A percentile compares a stretch with the other conserved stretches of the same genome.
These are phyloP conservation scores for Pseudocercospora pini-densiflorae DNA, from an alignment of 2,329 filamentous ascomycete genomes.

Conservation along the genomic window DNA sequence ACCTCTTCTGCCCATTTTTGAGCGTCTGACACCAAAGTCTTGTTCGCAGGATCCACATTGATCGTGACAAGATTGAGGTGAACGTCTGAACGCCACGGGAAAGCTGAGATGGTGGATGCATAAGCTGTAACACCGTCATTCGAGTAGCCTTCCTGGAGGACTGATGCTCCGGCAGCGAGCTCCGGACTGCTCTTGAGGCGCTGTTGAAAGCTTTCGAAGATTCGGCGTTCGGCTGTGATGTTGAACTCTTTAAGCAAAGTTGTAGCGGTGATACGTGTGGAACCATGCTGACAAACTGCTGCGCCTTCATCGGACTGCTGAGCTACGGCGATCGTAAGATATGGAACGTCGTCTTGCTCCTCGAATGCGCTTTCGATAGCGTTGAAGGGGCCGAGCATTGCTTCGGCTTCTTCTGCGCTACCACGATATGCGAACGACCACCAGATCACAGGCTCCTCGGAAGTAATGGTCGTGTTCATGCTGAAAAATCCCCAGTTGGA, in stretches of 20 bases:
- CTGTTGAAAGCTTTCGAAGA: conserved; percentile 9
- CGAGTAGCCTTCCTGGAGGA: conserved; percentile 15
- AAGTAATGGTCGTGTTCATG: too few species aligned
- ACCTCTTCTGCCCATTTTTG: neutral
- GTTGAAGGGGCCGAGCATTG: too few species aligned
- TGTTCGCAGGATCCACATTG: neutral
- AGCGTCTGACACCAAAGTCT: neutral
- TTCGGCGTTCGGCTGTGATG: neutral
- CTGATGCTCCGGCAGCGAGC: neutral
- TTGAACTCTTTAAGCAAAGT: neutral
- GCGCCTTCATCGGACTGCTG: too few species aligned
- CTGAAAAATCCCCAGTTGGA: too few species aligned
- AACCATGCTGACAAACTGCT: too few species aligned
- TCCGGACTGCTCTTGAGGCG: neutral
- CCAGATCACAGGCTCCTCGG: too few species aligned
- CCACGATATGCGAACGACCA: too few species aligned
- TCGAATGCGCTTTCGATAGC: too few species aligned
- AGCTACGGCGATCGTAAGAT: too few species aligned
- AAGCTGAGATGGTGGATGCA: neutral
- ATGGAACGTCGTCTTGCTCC: too few species aligned
- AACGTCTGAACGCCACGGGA: neutral
- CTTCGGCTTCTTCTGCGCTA: too few species aligned
- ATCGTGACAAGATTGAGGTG: neutral
- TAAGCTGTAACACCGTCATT: conserved; percentile 3
- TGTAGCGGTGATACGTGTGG: neutral